Conservation (phyloP, 2,329 filamentous ascomycete species). For the Xylaria sp. region DNA sequence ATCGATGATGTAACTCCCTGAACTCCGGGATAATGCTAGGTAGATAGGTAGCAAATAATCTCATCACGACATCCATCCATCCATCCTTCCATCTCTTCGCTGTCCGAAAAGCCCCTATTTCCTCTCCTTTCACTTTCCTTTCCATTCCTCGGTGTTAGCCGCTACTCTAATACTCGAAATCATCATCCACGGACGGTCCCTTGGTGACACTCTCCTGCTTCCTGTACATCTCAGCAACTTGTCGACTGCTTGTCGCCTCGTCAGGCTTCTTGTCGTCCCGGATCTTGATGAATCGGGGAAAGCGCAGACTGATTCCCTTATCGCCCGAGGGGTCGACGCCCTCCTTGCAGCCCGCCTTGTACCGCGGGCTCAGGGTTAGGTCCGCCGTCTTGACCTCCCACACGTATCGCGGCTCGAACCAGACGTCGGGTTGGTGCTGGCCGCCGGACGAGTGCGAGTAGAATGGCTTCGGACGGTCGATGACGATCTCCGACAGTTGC, state of each 20-base stretch:
- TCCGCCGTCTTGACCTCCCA: conserved; percentile 99
- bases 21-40: background rate
- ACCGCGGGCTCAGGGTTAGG: conserved; percentile 89
- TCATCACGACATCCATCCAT: background rate
- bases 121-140: background rate
- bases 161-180: conserved; percentile 86
- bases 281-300: conserved; percentile 91
- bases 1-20: background rate
- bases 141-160: background rate
- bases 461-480: conserved; percentile 93
- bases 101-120: background rate
- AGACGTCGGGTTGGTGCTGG: conserved; percentile 97
- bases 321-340: conserved; percentile 77
- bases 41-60: background rate
- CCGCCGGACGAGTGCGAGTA: conserved; percentile 85
- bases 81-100: conserved; percentile 3
- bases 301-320: conserved; percentile 87
- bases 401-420: conserved; percentile 94
- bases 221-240: conserved; percentile 96
- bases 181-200: conserved; percentile 89
- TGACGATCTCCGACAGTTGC: conserved; percentile 79
- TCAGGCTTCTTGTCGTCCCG: conserved; percentile 97
- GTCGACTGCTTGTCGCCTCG: conserved; percentile 82
- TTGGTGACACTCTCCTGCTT: conserved; percentile 93
- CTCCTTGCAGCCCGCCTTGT: conserved; percentile 89